Base-by-base conservation (phyloP, 2,329 filamentous ascomycete genomes). In the Penicillium concentricum region DNA sequence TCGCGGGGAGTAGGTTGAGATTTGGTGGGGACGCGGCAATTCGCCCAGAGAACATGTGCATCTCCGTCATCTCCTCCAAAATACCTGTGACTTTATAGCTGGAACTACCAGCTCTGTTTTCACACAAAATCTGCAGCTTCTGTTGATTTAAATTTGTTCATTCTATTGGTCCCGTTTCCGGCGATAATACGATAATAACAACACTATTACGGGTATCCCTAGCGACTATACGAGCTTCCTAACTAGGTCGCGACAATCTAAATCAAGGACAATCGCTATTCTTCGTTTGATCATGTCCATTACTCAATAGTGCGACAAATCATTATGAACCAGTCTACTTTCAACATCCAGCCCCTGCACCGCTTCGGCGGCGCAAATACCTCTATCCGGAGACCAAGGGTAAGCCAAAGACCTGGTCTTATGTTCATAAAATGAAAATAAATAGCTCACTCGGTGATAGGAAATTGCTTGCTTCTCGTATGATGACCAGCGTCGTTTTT, bases 391-490 rank as follows among this genome's bases (percentile, higher is more conserved):
- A 81, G 90, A 63, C 91, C 91, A 20, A 90, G 84, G 78, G 89
- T 89, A 74, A 67, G 76, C 62, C 39, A 34, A 46, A 43, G 24
- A 32, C 51, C 32, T 16, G n/a, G 39, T 15, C 26, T 43, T 43
- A 45, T 54, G 10, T 20, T 24, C 46, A 48, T 37, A 12, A 43
- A 20, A 41, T 50, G 28, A 46, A 39, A 6, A 28, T 18, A 13
- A 38, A 41, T 28, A 53, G 28, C 50, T 64, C 59, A 61, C 47
- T 32, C 18, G 39, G n/a, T n/a, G 10, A 16, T 56, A 93, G 88
- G 94, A 99, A 79, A 90, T 99, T 62, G 84, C 93, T 4, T 91
- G 83, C 75, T 99, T 97, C 76, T 97, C 93, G 9, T 97, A 94
- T 75, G 91, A 97, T 72, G 85, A 92, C 43, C 79, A 92, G 28